These are phyloP conservation scores for Beauveria varroae DNA, from an alignment of 2,329 filamentous ascomycete genomes.

Conservation along the genomic window DNA sequence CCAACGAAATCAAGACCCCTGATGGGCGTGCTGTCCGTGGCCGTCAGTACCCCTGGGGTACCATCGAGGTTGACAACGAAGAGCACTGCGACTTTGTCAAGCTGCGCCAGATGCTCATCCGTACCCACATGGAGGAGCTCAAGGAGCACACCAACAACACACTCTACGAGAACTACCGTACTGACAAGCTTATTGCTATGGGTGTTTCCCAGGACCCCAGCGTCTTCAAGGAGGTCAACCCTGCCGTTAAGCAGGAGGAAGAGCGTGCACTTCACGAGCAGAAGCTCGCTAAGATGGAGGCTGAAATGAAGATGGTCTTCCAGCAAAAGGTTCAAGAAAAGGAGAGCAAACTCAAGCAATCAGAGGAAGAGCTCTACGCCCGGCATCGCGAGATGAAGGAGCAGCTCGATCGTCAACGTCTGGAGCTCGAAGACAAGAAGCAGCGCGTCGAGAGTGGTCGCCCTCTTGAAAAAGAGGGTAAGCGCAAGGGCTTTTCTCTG, in stretches of 20 bases:
- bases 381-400: slow-evolving; percentile 99
- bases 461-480: slow-evolving; percentile 94
- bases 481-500: slow-evolving; percentile 99
- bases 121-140: slow-evolving; percentile 99
- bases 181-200: slow-evolving; percentile 98
- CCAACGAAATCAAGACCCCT: slow-evolving; percentile 81
- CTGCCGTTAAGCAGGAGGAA: slow-evolving; percentile 98
- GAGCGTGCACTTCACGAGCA: slow-evolving; percentile 97
- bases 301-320: slow-evolving; percentile 99
- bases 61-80: slow-evolving; percentile 99
- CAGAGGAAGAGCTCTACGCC: slow-evolving; percentile 96
- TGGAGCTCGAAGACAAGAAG: slow-evolving; percentile 99
- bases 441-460: slow-evolving; percentile 86
- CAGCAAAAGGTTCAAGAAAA: slow-evolving; percentile 99
- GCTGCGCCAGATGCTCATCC: slow-evolving; percentile 98
- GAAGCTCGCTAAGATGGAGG: slow-evolving; percentile 99
- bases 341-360: slow-evolving; percentile 99
- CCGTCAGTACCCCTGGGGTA: slow-evolving; percentile 94
- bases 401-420: slow-evolving; percentile 88
- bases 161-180: slow-evolving; percentile 99
- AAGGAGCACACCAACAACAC: slow-evolving; percentile 99
- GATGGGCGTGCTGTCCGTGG: slow-evolving; percentile 95
- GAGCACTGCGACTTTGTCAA: slow-evolving; percentile 99
- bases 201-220: slow-evolving; percentile 96
- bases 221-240: slow-evolving; percentile 99